Evolutionary conservation across 257 asterid genomes (phyloP), one percentile per base, ranked within the genome.

Genomic region (Solanum dulcamara): DNA sequence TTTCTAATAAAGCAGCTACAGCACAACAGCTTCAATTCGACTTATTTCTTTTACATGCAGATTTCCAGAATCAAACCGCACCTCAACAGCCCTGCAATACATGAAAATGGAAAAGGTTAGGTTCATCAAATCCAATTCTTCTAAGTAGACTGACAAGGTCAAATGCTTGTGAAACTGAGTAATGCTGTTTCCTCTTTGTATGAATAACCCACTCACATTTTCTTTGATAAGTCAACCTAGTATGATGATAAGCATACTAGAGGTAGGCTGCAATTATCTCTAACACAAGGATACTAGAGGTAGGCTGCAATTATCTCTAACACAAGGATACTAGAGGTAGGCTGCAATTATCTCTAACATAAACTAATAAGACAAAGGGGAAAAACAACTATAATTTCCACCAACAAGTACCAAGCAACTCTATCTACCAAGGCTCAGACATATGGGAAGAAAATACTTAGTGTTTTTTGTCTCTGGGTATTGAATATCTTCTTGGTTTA

Each of bases 31-130:
- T 83, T 71, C 50, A 71, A 37, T 71, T 51, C 14, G 1, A 86
- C 81, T 86, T 88, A 60, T 81, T 71, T 50, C 90, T 86, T 84
- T 91, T 86, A 93, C 93, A 92, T 87, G 62, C 87, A 90, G 83
- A 89, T 84, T 53, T 86, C 55, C 12, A 72, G n/a, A 24, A 72
- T 40, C n/a, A 72, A 75, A 30, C 35, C 20, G 15, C 38, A 75
- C 60, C 40, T 44, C 60, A 13, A 46, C 60, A 24, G 59, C 38
- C 40, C 81, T 75, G 59, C 11, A 44, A 26, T 44, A 15, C 59
- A 75, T 42, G 13, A 75, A 75, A 75, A 44, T 7, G 38, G 81
- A 75, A 74, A 75, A 0, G 15, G 38, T 75, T 46, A 44, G 26
- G 4, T 44, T 75, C 33, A 75, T 44, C 81, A 75, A 44, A 42